These are phyloP conservation scores for Chamaecyparis obtusa DNA, from an alignment of 75 land plant genomes.

Conservation along the genomic window DNA sequence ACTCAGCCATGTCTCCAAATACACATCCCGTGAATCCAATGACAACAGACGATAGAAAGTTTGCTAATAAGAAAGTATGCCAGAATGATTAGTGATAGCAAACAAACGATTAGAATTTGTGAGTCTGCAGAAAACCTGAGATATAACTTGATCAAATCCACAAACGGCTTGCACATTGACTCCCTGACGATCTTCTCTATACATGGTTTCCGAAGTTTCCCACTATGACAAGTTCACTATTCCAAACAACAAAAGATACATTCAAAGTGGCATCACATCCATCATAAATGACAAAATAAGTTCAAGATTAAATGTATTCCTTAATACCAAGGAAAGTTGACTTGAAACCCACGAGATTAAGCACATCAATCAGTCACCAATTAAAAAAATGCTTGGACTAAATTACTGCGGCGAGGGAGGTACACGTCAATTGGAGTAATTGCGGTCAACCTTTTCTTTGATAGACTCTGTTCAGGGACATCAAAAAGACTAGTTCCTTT, in stretches of 20 bases:
- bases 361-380: background rate
- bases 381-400: background rate
- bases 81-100: background rate
- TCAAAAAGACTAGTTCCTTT: background rate
- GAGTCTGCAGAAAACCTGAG: background rate
- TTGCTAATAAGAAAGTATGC: background rate
- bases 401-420: background rate
- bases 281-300: background rate
- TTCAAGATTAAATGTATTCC: background rate
- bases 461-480: background rate
- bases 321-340: background rate
- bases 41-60: background rate
- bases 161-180: background rate
- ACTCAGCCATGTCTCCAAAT: background rate
- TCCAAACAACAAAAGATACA: background rate
- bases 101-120: background rate
- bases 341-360: background rate
- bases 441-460: background rate
- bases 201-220: conserved; percentile 1
- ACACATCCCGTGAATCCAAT: background rate
- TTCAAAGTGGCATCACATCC: background rate
- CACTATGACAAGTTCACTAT: background rate
- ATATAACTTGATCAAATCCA: background rate
- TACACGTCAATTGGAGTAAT: background rate
- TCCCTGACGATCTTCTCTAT: background rate